A percentile compares a stretch with the other conserved stretches of the same genome.
Conservation (phyloP, 192 early-diverging fungal species). For the Coemansia sp. region DNA sequence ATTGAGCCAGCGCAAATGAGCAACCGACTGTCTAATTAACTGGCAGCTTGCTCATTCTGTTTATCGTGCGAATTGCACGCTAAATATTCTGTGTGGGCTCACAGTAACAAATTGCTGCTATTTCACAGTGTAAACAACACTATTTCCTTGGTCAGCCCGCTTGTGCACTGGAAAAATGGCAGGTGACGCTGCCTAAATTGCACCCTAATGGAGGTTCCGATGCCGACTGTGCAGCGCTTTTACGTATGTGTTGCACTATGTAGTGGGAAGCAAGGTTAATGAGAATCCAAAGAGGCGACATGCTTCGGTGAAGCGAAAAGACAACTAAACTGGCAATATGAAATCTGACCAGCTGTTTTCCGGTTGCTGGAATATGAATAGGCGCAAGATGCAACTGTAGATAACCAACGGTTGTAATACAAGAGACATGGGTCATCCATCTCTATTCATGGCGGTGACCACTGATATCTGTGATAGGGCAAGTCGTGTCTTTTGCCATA, state of each 20-base stretch:
- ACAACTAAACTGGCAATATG: not conserved
- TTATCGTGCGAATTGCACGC: no score
- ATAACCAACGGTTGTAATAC: not conserved
- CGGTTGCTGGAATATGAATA: not conserved
- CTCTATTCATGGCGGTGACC: not conserved
- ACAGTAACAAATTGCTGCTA: no score
- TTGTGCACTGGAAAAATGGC: not conserved
- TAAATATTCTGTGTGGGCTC: no score
- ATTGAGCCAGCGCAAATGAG: no score
- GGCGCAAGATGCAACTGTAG: not conserved
- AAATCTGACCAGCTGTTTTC: not conserved
- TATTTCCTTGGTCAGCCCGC: no score
- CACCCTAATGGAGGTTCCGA: not conserved
- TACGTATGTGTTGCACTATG: not conserved
- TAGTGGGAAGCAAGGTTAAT: not conserved
- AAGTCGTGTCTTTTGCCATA: not conserved
- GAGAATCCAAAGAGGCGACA: not conserved
- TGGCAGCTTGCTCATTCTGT: no score
- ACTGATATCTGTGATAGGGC: no score
- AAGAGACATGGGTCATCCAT: not conserved
- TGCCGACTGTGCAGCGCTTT: not conserved
- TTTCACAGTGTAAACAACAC: no score
- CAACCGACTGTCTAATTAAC: no score
- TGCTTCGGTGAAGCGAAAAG: not conserved
- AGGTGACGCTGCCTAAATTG: constrained; percentile 1